These are phyloP conservation scores for Penicillium simplicissimum DNA, from an alignment of 495 filamentous ascomycete species.

Conservation along the genomic window DNA sequence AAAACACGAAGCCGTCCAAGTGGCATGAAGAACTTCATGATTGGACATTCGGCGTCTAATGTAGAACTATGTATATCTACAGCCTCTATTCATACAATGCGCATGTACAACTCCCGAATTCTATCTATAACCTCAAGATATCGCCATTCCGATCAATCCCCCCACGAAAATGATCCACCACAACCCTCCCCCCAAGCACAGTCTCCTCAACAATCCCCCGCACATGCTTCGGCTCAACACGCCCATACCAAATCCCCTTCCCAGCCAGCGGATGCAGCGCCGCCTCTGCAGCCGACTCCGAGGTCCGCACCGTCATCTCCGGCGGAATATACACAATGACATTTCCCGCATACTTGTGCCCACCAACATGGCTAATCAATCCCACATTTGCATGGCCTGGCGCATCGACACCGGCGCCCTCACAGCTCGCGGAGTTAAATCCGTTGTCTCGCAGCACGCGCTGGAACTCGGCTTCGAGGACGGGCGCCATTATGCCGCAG, in stretches of 20 bases:
- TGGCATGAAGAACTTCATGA: too few relatives aligned
- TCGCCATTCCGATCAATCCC: conserved; percentile 41
- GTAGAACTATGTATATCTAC: neutral
- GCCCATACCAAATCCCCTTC: conserved; percentile 89
- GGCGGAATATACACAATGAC: conserved; percentile 87
- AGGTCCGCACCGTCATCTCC: conserved; percentile 30
- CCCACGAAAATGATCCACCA: conserved; percentile 69
- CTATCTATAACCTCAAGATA: conserved; percentile 40
- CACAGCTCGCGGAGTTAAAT: conserved; percentile 21
- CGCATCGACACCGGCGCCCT: conserved; percentile 25
- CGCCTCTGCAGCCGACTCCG: neutral
- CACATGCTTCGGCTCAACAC: conserved; percentile 83
- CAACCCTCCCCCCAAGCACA: conserved; percentile 67
- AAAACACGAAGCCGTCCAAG: too few relatives aligned
- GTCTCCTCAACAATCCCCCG: conserved; percentile 85
- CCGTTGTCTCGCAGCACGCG: conserved; percentile 42
- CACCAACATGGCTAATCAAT: conserved; percentile 84
- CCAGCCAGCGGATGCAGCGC: conserved; percentile 63
- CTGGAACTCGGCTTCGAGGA: conserved; percentile 69
- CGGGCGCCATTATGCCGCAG: conserved; percentile 77
- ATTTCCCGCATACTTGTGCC: conserved; percentile 93
- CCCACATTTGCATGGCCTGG: conserved; percentile 59
- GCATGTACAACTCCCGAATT: neutral
- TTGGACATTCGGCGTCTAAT: too few relatives aligned
- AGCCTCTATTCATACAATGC: neutral